A percentile compares a stretch with the other conserved stretches of the same genome.
Evolutionary conservation across 208 protist species (phyloP).

Genomic region (Trypanosoma cruzi): DNA sequence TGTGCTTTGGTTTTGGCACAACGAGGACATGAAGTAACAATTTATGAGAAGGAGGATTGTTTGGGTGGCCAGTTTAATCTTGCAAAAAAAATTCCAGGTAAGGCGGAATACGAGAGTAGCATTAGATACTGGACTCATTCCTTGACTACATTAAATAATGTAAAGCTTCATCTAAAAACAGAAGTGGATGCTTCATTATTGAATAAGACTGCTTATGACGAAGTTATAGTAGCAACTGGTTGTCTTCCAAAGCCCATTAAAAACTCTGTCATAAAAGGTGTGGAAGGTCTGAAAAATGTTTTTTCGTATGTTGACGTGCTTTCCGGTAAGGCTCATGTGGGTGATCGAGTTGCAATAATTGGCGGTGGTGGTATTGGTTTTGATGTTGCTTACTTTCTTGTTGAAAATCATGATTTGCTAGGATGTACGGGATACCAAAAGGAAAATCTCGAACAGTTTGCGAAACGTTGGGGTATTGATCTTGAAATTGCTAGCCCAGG

Average conservation of each 20-base stretch:
- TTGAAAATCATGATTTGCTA: slow-evolving; percentile 26
- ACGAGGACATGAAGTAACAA: slow-evolving; percentile 68
- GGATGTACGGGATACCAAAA: slow-evolving; percentile 24
- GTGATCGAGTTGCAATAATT: slow-evolving; percentile 84
- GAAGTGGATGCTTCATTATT: slow-evolving; percentile 31
- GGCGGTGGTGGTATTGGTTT: slow-evolving; percentile 94
- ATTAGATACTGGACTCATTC: slow-evolving; percentile 73
- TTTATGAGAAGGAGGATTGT: slow-evolving; percentile 49
- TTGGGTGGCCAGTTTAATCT: slow-evolving; percentile 91
- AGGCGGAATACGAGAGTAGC: slow-evolving; percentile 86
- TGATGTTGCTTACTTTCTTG: slow-evolving; percentile 90
- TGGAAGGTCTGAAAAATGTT: slow-evolving; percentile 68
- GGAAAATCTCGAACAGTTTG: slow-evolving; percentile 40
- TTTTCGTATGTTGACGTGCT: slow-evolving; percentile 89
- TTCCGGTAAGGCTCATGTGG: slow-evolving; percentile 50
- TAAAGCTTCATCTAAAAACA: slow-evolving; percentile 34
- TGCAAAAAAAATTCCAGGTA: slow-evolving; percentile 77
- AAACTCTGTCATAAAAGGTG: slow-evolving; percentile 44
- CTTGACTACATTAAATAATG: slow-evolving; percentile 30
- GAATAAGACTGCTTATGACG: slow-evolving; percentile 43
- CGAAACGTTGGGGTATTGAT: slow-evolving; percentile 61
- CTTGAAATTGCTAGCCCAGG: slow-evolving; percentile 31
- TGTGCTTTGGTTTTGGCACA: slow-evolving; percentile 51
- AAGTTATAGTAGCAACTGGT: slow-evolving; percentile 83
- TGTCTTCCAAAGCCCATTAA: slow-evolving; percentile 65